Base-by-base conservation (phyloP, 2,329 filamentous ascomycete genomes). In the Fusarium paranaense region DNA sequence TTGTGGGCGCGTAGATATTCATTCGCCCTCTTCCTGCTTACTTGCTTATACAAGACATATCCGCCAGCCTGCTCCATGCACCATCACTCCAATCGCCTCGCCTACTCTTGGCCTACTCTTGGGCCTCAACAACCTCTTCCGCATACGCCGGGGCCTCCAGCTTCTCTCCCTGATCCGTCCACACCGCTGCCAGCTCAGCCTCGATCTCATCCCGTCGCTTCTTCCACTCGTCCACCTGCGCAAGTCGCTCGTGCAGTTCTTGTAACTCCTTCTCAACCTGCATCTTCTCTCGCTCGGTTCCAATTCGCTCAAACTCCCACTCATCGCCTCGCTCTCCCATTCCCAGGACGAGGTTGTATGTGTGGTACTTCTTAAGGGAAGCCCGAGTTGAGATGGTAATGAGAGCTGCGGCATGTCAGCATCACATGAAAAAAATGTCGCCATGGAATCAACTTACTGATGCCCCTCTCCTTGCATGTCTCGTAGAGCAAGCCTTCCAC, bases 311-410 rank as follows among this genome's bases (percentile, higher is more conserved):
- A 82, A 98, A 94, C 75, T 96, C 93, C 95, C 97, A 98, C 78
- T 93, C 93, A 64, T 94, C 92, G n/a, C 93, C 94, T 60, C 91
- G 89, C 18, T 94, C 91, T 61, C 95, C 96, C 68, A 93, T 85
- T 32, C 95, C 95, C 6, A 99, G 90, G 4, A 92, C 92, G 11
- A 99, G 90, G 77, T 97, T 97, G 83, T 92, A 98, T 0, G 92
- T 95, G 84, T 99, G 97, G 80, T 98, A 98, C 80, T 96, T 95
- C 83, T 98, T 98, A 67, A 99, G 88, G 25, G 95, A 97, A 16
- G 94, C 96, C 50, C 97, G 93, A 1, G 97, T 99, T 2, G 95
- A 98, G 69, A 99, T 96, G 0, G 97, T 99, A 77, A 99, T 97
- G 5, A 99, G 86, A 1, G 97, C 92, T 94, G 73, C 27, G 3